Conservation (phyloP, 2,329 filamentous ascomycete genomes). For the Diaporthe caulivora region DNA sequence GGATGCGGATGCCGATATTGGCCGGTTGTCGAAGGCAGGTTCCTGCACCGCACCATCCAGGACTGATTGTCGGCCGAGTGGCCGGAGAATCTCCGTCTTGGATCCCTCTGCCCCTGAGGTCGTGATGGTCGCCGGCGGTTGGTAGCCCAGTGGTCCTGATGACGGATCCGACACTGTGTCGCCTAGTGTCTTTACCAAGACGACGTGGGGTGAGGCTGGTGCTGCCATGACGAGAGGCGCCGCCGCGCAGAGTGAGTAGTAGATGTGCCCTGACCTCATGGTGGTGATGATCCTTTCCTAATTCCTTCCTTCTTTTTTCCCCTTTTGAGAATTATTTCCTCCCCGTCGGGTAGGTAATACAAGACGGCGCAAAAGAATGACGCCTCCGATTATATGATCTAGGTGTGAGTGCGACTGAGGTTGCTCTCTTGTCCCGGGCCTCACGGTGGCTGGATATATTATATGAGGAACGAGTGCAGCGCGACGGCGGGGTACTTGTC, state of each 20-base stretch:
- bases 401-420: background rate
- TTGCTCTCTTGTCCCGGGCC: background rate
- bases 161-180: background rate
- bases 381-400: background rate
- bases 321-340: background rate
- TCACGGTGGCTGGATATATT: background rate
- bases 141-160: background rate
- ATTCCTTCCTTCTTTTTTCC: background rate
- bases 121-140: conserved; percentile 13
- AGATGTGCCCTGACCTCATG: conserved; percentile 35
- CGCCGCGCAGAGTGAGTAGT: conserved; percentile 31
- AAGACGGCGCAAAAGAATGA: background rate
- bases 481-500: background rate
- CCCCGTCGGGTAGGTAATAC: background rate
- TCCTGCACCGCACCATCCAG: conserved; percentile 32
- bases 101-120: background rate
- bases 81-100: conserved; percentile 5
- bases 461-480: background rate
- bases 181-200: conserved; percentile 23
- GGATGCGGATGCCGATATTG: conserved; percentile 42
- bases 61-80: background rate
- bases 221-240: conserved; percentile 29
- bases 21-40: conserved; percentile 43
- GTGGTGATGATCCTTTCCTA: conserved; percentile 8
- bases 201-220: conserved; percentile 13